Evolutionary conservation across 1,284 basidiomycete species (phyloP).

Genomic region (Leccinum griseonigrum): DNA sequence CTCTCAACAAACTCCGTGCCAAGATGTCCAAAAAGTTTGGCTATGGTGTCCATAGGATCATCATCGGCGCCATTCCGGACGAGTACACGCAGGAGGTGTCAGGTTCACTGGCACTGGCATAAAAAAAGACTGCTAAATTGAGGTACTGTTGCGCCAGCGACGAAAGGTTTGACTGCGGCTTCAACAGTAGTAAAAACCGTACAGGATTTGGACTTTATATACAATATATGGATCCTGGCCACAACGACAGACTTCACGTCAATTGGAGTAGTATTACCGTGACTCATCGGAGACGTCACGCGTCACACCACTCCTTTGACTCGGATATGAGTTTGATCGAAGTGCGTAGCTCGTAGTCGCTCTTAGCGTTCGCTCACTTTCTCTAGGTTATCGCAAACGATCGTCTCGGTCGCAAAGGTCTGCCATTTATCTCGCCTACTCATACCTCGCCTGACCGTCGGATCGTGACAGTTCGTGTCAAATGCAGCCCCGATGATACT

Average conservation of each 20-base stretch:
- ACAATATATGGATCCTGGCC: no score
- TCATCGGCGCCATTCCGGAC: constrained; percentile 97
- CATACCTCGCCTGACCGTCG: constrained; percentile 3
- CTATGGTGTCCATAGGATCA: constrained; percentile 87
- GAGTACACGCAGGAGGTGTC: constrained; percentile 69
- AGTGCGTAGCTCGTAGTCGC: constrained; percentile 32
- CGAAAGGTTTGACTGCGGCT: no score
- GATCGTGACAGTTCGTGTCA: constrained; percentile 71
- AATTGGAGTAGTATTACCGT: neutral
- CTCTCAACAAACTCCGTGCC: constrained; percentile 85
- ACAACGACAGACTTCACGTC: no score
- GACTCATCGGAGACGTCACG: constrained; percentile 4
- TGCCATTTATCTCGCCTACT: neutral
- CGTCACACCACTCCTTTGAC: constrained; percentile 19
- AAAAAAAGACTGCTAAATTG: no score
- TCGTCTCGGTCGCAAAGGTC: constrained; percentile 94
- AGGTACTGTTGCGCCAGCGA: no score
- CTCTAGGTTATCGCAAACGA: constrained; percentile 92
- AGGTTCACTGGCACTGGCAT: no score
- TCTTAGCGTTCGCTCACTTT: neutral
- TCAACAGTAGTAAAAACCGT: no score
- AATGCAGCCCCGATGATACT: constrained; percentile 93
- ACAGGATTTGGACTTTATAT: no score
- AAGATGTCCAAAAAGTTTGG: constrained; percentile 90
- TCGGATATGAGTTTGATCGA: constrained; percentile 61